Evolutionary conservation across 2,329 filamentous ascomycete genomes (phyloP).

Genomic region (Neophaeococcomyces aloes): DNA sequence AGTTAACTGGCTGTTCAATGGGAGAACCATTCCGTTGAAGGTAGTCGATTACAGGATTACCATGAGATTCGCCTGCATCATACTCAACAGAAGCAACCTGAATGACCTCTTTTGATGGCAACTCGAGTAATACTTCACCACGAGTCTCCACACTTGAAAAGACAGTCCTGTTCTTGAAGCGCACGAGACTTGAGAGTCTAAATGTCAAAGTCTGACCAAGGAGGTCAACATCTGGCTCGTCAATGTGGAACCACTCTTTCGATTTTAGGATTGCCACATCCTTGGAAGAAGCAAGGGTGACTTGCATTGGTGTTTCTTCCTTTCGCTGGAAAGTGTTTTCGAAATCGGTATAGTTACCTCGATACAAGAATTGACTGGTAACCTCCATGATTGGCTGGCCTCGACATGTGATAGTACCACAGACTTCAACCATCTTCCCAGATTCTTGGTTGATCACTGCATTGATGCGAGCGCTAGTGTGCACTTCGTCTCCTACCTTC

Average conservation of each 20-base stretch:
- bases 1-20: constrained; percentile 91
- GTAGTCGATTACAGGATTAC: constrained; percentile 95
- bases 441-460: constrained; percentile 96
- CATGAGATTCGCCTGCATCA: constrained; percentile 78
- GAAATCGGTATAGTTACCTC: constrained; percentile 81
- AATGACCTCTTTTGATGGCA: constrained; percentile 93
- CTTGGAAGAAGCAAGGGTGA: constrained; percentile 76
- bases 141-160: constrained; percentile 87
- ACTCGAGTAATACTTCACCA: constrained; percentile 83
- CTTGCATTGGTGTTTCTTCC: constrained; percentile 86
- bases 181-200: constrained; percentile 82
- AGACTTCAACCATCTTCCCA: constrained; percentile 99
- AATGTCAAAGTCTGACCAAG: constrained; percentile 90
- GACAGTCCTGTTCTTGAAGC: constrained; percentile 88
- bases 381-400: constrained; percentile 91
- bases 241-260: constrained; percentile 93
- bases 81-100: constrained; percentile 97
- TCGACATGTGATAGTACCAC: constrained; percentile 81
- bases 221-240: constrained; percentile 75
- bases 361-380: constrained; percentile 95
- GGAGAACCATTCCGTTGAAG: constrained; percentile 81
- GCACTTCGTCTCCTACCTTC: constrained; percentile 87
- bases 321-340: constrained; percentile 99
- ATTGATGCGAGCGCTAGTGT: constrained; percentile 91
- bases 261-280: constrained; percentile 89